Percentiles rank a stretch among this genome's conserved stretches.
Conservation (phyloP, 2,329 filamentous ascomycete species). For the Penicillium sp. region DNA sequence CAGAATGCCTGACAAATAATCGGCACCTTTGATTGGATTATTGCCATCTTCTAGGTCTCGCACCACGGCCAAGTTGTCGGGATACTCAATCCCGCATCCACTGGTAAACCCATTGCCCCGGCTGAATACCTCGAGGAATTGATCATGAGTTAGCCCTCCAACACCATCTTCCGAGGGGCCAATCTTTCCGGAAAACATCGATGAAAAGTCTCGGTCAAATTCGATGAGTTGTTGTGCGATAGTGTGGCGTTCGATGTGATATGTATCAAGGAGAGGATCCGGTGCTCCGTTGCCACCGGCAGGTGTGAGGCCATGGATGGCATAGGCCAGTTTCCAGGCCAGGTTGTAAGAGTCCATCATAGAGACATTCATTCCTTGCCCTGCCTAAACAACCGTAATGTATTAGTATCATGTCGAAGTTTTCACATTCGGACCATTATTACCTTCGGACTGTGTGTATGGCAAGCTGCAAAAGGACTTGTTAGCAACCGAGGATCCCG, state of each 20-base stretch:
- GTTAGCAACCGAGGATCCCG: background rate
- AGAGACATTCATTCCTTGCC: slow-evolving; percentile 77
- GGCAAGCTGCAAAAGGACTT: slow-evolving; percentile 55
- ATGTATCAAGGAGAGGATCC: slow-evolving; percentile 36
- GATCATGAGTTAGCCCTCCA: slow-evolving; percentile 31
- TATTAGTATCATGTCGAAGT: background rate
- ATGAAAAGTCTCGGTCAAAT: slow-evolving; percentile 41
- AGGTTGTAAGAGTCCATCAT: slow-evolving; percentile 58
- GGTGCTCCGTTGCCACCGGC: slow-evolving; percentile 8
- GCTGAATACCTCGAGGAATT: slow-evolving; percentile 38
- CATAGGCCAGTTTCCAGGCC: slow-evolving; percentile 41
- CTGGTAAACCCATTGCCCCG: slow-evolving; percentile 40
- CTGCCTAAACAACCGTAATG: slow-evolving; percentile 47
- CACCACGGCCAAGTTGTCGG: slow-evolving; percentile 29
- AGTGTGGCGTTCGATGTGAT: slow-evolving; percentile 37
- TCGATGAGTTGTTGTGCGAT: slow-evolving; percentile 40
- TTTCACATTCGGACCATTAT: background rate
- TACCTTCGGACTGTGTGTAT: slow-evolving; percentile 71
- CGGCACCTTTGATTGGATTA: slow-evolving; percentile 30
- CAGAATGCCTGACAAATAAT: slow-evolving; percentile 37
- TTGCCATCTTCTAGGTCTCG: slow-evolving; percentile 14
- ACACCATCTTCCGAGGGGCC: slow-evolving; percentile 23
- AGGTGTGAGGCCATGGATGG: slow-evolving; percentile 38
- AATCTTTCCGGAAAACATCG: slow-evolving; percentile 43
- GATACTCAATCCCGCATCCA: slow-evolving; percentile 41